Conservation (phyloP, 2,329 filamentous ascomycete species). For the Venturia oleaginea region DNA sequence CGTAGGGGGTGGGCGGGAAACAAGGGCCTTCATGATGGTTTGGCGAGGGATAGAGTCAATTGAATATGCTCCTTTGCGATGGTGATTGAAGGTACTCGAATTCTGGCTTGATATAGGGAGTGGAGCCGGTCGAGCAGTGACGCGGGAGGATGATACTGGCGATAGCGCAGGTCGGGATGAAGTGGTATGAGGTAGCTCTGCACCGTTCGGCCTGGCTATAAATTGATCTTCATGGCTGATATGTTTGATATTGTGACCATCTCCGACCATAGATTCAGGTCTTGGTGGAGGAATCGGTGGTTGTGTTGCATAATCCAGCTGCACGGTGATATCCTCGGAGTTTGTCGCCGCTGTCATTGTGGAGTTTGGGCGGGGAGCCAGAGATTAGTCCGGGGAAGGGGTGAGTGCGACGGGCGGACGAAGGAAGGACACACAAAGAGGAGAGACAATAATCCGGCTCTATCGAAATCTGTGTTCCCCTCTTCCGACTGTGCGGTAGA, state of each 20-base stretch:
- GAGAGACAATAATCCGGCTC: neutral
- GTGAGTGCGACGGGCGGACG: neutral
- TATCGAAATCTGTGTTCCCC: neutral
- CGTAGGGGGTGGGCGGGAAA: conserved; percentile 49
- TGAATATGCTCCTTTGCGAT: conserved; percentile 33
- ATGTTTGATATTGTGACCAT: neutral
- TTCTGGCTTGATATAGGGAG: neutral
- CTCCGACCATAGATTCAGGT: neutral
- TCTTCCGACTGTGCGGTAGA: neutral
- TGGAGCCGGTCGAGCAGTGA: neutral
- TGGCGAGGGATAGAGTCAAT: conserved; percentile 64
- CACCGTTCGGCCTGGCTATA: neutral
- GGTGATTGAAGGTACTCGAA: neutral
- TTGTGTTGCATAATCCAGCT: neutral
- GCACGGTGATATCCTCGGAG: neutral
- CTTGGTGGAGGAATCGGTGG: neutral
- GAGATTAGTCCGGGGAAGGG: neutral
- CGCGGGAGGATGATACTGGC: neutral
- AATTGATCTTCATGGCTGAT: neutral
- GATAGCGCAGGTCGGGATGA: neutral
- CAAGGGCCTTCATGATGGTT: conserved; percentile 74
- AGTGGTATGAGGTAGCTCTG: neutral
- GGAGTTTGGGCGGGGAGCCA: neutral
- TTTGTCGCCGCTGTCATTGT: neutral
- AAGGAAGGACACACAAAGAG: neutral